Evolutionary conservation across 2,329 filamentous ascomycete genomes (phyloP).

Genomic region (Dactylellina leptospora): DNA sequence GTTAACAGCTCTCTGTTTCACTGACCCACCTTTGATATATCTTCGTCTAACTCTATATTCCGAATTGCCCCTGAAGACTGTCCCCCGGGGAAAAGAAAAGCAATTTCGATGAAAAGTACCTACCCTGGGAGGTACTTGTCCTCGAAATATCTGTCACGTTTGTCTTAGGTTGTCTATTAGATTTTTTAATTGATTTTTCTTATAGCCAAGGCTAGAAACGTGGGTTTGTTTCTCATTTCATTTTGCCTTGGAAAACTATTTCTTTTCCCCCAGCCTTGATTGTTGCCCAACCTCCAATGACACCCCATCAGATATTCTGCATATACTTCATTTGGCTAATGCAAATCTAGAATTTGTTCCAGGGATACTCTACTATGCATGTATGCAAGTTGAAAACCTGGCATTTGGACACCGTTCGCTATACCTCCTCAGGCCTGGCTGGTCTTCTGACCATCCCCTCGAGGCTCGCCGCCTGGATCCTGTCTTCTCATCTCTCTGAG

Average conservation of each 20-base stretch:
- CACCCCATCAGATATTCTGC: no score
- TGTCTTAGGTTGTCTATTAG: constrained; percentile 11
- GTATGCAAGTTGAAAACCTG: constrained; percentile 12
- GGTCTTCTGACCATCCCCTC: constrained; percentile 18
- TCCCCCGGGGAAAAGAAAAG: constrained; percentile 7
- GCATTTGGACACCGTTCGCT: constrained; percentile 6
- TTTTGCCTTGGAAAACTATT: constrained; percentile 42
- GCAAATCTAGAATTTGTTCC: constrained; percentile 24
- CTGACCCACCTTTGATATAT: neutral
- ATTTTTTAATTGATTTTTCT: constrained; percentile 7
- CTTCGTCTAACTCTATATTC: constrained; percentile 1
- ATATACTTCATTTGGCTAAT: neutral
- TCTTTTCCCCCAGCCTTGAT: constrained; percentile 36
- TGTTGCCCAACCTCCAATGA: no score
- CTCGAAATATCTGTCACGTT: constrained; percentile 15
- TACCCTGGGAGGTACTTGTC: constrained; percentile 32
- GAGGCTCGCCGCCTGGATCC: constrained; percentile 19
- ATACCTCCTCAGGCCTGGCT: constrained; percentile 4
- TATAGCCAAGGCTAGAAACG: constrained; percentile 30
- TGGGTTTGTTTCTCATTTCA: constrained; percentile 10
- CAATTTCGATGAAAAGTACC: constrained; percentile 32
- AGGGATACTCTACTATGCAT: neutral
- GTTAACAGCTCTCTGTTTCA: constrained; percentile 8
- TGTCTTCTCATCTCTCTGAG: neutral
- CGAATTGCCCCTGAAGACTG: constrained; percentile 14